Conservation (phyloP, 805 yeast genomes). For the Metschnikowia henanensis region DNA sequence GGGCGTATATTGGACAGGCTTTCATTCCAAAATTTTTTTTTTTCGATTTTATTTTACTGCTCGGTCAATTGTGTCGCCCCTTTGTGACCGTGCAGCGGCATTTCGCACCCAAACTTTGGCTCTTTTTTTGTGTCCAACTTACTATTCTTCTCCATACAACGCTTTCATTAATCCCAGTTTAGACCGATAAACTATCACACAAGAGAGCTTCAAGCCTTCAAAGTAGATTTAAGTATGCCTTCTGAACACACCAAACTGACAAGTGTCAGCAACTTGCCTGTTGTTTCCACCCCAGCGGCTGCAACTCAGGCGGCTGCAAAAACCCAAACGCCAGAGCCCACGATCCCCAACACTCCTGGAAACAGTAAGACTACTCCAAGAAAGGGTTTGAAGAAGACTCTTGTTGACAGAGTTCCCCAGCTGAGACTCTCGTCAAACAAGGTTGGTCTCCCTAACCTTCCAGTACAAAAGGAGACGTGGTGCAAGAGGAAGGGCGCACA, state of each 20-base stretch:
- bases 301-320: slow-evolving; percentile 8
- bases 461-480: slow-evolving; percentile 28
- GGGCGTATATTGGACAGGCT: too few species aligned
- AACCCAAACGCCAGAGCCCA: slow-evolving; percentile 8
- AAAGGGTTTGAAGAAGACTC: slow-evolving; percentile 11
- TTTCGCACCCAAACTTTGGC: background rate
- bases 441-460: slow-evolving; percentile 24
- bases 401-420: slow-evolving; percentile 17
- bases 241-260: slow-evolving; percentile 5
- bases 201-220: too few species aligned
- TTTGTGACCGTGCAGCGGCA: background rate
- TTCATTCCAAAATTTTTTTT: too few species aligned
- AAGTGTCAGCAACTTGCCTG: background rate
- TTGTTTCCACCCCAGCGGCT: background rate
- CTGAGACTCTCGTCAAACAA: slow-evolving; percentile 17
- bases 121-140: background rate
- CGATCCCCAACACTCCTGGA: background rate
- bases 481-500: slow-evolving; percentile 29
- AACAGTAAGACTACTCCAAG: slow-evolving; percentile 7
- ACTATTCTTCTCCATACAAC: background rate
- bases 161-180: too few species aligned
- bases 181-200: too few species aligned
- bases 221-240: slow-evolving; percentile 9
- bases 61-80: too few species aligned
- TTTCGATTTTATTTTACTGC: too few species aligned